A percentile compares a stretch with the other conserved stretches of the same genome.
Evolutionary conservation across 2,329 filamentous ascomycete species (phyloP).

Genomic region (Alternaria panax): DNA sequence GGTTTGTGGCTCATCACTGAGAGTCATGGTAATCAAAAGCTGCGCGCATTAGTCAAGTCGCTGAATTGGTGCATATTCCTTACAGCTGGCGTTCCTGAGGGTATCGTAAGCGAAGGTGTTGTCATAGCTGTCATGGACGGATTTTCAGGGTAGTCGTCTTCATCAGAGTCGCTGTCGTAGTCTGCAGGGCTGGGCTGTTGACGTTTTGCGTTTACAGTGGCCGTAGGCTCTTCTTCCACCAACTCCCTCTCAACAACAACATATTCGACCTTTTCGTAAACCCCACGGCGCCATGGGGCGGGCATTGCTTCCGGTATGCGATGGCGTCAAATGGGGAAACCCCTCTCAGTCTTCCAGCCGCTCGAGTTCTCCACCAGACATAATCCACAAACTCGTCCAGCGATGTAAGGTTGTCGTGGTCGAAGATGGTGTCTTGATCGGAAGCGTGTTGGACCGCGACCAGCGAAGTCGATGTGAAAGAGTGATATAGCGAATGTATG

Average conservation of each 20-base stretch:
- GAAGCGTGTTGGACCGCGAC: slow-evolving; percentile 47
- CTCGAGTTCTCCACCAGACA: slow-evolving; percentile 42
- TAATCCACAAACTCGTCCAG: slow-evolving; percentile 41
- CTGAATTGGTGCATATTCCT: background rate
- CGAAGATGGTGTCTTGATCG: slow-evolving; percentile 33
- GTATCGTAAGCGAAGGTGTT: slow-evolving; percentile 6
- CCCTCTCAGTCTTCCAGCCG: slow-evolving; percentile 48
- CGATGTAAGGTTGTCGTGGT: slow-evolving; percentile 23
- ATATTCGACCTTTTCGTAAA: slow-evolving; percentile 35
- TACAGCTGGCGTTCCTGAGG: slow-evolving; percentile 32
- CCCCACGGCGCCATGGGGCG: slow-evolving; percentile 30
- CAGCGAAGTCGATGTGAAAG: slow-evolving; percentile 33
- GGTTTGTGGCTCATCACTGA: slow-evolving; percentile 19
- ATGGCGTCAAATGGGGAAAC: slow-evolving; percentile 32
- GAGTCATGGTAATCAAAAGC: slow-evolving; percentile 35
- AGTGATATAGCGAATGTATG: slow-evolving; percentile 40
- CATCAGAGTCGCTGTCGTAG: slow-evolving; percentile 25
- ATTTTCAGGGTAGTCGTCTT: slow-evolving; percentile 15
- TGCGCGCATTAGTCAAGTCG: slow-evolving; percentile 28
- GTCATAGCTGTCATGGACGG: background rate
- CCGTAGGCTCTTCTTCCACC: slow-evolving; percentile 24
- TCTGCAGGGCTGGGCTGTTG: slow-evolving; percentile 18
- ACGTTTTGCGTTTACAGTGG: slow-evolving; percentile 25
- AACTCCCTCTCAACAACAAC: slow-evolving; percentile 36
- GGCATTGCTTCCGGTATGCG: slow-evolving; percentile 40